These are phyloP conservation scores for Luvunga scandens DNA, from an alignment of 345 rosid species.

Conservation along the genomic window DNA sequence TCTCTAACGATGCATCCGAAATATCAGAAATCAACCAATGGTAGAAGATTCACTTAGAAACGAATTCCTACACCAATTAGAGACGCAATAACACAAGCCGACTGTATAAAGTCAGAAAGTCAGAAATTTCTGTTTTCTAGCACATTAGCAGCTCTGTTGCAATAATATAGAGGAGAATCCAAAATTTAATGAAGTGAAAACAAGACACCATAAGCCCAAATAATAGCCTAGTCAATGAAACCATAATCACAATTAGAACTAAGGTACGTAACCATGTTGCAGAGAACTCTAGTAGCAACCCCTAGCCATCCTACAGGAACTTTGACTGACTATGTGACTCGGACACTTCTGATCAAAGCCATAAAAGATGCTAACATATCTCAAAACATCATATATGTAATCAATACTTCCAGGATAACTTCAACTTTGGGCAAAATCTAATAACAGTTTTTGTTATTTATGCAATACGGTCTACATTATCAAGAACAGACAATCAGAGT, in stretches of 20 bases:
- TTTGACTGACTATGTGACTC: background rate
- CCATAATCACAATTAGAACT: background rate
- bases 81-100: background rate
- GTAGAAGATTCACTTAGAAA: background rate
- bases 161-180: background rate
- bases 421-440: background rate
- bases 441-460: background rate
- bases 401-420: background rate
- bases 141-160: too few relatives aligned
- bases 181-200: background rate
- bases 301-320: background rate
- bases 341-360: background rate
- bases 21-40: background rate
- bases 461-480: background rate
- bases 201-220: background rate
- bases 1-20: background rate
- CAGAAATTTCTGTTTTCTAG: too few relatives aligned
- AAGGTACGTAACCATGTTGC: background rate
- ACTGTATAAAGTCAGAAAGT: too few relatives aligned
- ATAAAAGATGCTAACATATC: background rate
- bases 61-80: background rate
- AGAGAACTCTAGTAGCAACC: background rate
- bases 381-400: background rate
- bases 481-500: background rate
- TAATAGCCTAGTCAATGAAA: background rate